Evolutionary conservation across 345 rosid species (phyloP), one percentile per base, ranked within the genome.

Genomic region (Heritiera littoralis): DNA sequence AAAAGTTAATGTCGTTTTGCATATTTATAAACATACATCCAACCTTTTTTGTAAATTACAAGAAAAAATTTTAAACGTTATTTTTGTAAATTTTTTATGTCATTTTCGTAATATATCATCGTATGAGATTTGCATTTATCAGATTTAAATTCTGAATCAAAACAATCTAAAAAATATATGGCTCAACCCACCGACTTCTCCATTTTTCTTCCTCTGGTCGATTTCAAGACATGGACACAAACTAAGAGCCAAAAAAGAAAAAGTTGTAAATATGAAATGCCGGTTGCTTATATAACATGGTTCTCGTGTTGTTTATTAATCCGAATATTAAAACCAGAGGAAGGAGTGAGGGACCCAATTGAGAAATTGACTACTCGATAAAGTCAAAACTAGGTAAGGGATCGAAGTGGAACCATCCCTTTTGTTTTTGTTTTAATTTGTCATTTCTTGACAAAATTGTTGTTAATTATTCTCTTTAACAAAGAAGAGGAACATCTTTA

Each of bases 301-400:
- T 79, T 80, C 84, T 76, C 81, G 59, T 81, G 84, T 23, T 38
- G 65, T 41, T 75, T 23, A 12, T 60, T 43, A 59, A 23, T 74
- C 41, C 66, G 10, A 18, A 17, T 38, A 30, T 38, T 32, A 30
- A 5, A 74, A 58, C 7, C 51, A 32, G 20, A 3, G 35, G 38
- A 45, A 69, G 49, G 9, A 14, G 69, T 14, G 30, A 68, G 28
- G 66, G 46, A 8, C 73, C 76, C 79, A 15, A 72, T 35, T 9
- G 9, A 9, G 63, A 72, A 83, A 69, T 76, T 74, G 86, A 76
- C 81, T 18, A 18, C 8, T 46, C 30, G 10, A 15, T 15, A 20
- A 10, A 82, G 52, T 60, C 61, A 77, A 70, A 70, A 28, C 14
- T 28, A 43, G 72, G 9, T 1, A 17, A 61, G 20, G 45, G 32